A percentile compares a stretch with the other conserved stretches of the same genome.
phyloP scores from a whole-genome alignment of 371 early-diverging fungal species.

The Smittium culicis region DNA sequence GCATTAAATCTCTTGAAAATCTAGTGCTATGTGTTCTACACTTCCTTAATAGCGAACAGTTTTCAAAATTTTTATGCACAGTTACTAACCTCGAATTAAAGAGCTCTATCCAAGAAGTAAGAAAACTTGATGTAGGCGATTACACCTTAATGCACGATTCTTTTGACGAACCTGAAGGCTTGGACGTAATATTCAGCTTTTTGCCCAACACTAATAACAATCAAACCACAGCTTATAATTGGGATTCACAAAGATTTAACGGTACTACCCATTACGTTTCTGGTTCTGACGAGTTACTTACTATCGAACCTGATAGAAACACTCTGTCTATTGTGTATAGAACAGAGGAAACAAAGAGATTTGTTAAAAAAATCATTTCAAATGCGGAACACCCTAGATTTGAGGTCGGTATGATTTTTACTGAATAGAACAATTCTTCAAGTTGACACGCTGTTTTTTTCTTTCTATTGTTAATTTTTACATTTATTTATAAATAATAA shows the following conservation, averaged over 20 bases:
- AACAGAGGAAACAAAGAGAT: constrained; percentile 37
- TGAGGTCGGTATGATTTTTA: constrained; percentile 26
- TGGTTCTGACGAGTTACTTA: constrained; percentile 37
- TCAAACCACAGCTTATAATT: constrained; percentile 6
- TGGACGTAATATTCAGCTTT: constrained; percentile 39
- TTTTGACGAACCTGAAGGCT: constrained; percentile 35
- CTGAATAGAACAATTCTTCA: constrained; percentile 12
- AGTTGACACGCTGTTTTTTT: neutral
- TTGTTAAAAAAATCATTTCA: constrained; percentile 37
- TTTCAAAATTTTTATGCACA: constrained; percentile 26
- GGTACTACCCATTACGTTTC: constrained; percentile 43
- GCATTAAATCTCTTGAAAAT: neutral
- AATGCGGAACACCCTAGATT: constrained; percentile 26
- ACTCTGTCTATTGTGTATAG: constrained; percentile 38
- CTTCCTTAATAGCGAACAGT: constrained; percentile 32
- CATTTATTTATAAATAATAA: too few relatives aligned
- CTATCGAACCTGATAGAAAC: constrained; percentile 35
- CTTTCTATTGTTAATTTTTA: too few relatives aligned
- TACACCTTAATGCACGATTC: constrained; percentile 47
- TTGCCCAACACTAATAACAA: constrained; percentile 7
- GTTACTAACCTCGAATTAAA: constrained; percentile 23
- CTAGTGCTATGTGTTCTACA: constrained; percentile 3
- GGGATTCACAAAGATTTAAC: constrained; percentile 35
- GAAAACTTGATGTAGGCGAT: constrained; percentile 36
- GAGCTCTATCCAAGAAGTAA: constrained; percentile 25